phyloP scores from a whole-genome alignment of 495 filamentous ascomycete genomes.

The Niebla homalea region DNA sequence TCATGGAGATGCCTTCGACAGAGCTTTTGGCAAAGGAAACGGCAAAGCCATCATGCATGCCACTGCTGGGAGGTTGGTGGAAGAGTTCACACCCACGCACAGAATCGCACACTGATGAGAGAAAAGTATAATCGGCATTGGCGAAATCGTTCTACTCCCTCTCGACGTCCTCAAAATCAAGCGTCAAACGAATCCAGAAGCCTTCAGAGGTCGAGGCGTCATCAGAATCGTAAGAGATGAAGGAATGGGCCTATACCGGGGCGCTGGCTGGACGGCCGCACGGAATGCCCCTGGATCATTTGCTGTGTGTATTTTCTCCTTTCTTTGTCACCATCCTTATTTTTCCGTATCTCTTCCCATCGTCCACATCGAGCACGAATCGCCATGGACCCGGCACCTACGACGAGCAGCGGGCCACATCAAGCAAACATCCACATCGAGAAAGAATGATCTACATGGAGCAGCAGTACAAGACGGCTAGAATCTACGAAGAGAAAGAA shows the following conservation, averaged over 20 bases:
- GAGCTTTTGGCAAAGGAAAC: constrained; percentile 83
- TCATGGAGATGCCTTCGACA: constrained; percentile 71
- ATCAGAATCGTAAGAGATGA: constrained; percentile 85
- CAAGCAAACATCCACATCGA: no score
- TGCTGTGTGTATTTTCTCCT: constrained; percentile 49
- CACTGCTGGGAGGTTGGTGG: constrained; percentile 69
- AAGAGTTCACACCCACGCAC: no score
- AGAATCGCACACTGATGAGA: no score
- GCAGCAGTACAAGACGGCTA: no score
- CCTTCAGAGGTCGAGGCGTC: constrained; percentile 86
- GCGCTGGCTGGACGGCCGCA: constrained; percentile 95
- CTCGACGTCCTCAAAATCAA: constrained; percentile 99
- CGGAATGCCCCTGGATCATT: constrained; percentile 96
- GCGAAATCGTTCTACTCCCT: constrained; percentile 88
- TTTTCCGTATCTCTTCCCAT: no score
- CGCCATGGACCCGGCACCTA: no score
- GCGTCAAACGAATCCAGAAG: constrained; percentile 96
- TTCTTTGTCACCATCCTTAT: constrained; percentile 9
- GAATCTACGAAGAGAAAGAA: no score
- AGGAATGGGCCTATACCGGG: constrained; percentile 89
- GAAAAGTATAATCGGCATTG: constrained; percentile 77
- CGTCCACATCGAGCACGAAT: no score
- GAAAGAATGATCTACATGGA: no score
- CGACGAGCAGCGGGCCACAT: no score
- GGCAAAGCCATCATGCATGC: constrained; percentile 98